Evolutionary conservation across 768 basidiomycete species (phyloP).

Genomic region (Clathrus columnatus): DNA sequence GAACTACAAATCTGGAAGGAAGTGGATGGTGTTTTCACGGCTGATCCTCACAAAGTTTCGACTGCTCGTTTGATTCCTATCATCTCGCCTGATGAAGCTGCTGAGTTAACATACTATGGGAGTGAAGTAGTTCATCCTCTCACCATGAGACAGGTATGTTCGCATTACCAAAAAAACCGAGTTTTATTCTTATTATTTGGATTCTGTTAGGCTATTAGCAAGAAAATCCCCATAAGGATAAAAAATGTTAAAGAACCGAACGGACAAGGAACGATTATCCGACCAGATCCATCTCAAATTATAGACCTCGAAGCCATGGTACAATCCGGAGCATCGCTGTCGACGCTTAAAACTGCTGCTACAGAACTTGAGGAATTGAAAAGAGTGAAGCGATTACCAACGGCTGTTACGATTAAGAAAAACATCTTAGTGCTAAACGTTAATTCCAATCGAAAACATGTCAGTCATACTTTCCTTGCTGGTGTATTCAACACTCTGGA

Average conservation of each 20-base stretch:
- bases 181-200: slow-evolving; percentile 11
- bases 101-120: slow-evolving; percentile 97
- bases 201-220: slow-evolving; percentile 63
- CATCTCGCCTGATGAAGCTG: slow-evolving; percentile 96
- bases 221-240: slow-evolving; percentile 89
- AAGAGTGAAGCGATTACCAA: slow-evolving; percentile 53
- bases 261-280: slow-evolving; percentile 90
- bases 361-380: slow-evolving; percentile 27
- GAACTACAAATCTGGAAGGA: slow-evolving; percentile 99
- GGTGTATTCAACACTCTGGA: slow-evolving; percentile 89
- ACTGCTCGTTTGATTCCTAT: slow-evolving; percentile 87
- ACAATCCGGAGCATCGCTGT: slow-evolving; percentile 12
- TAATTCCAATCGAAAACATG: slow-evolving; percentile 91
- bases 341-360: slow-evolving; percentile 7
- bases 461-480: slow-evolving; percentile 94
- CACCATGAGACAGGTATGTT: slow-evolving; percentile 83
- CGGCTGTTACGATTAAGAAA: slow-evolving; percentile 97
- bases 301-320: slow-evolving; percentile 26
- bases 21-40: slow-evolving; percentile 97
- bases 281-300: slow-evolving; percentile 37
- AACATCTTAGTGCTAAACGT: slow-evolving; percentile 88
- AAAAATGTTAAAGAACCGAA: slow-evolving; percentile 94
- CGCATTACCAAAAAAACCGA: neutral
- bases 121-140: slow-evolving; percentile 98
- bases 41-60: slow-evolving; percentile 93